Conservation (phyloP, 768 basidiomycete genomes). For the Ramaria sp. region DNA sequence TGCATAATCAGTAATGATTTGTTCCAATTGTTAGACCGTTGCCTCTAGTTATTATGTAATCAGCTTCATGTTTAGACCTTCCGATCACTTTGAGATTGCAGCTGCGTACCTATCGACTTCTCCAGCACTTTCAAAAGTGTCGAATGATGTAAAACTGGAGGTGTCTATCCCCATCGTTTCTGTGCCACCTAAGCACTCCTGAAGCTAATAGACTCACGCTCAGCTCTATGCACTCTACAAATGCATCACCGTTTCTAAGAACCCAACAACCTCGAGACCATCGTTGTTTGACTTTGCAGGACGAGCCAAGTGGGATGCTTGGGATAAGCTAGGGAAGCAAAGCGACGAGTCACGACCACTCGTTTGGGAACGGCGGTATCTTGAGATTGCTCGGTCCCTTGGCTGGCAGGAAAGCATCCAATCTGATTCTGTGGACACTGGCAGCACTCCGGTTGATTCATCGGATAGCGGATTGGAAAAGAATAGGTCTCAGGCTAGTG, state of each 20-base stretch:
- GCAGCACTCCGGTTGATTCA: slow-evolving; percentile 13
- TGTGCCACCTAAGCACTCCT: slow-evolving; percentile 9
- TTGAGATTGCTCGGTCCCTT: slow-evolving; percentile 53
- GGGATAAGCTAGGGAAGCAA: slow-evolving; percentile 42
- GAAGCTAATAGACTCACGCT: slow-evolving; percentile 16
- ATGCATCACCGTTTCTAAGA: slow-evolving; percentile 46
- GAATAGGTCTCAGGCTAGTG: slow-evolving; percentile 13
- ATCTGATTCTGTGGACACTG: neutral
- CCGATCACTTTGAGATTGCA: slow-evolving; percentile 43
- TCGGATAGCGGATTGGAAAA: slow-evolving; percentile 7
- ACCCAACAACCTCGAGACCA: slow-evolving; percentile 50
- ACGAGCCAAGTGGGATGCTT: slow-evolving; percentile 83
- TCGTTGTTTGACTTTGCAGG: slow-evolving; percentile 72
- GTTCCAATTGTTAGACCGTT: no score
- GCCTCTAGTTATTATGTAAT: slow-evolving; percentile 22
- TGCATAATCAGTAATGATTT: slow-evolving; percentile 26
- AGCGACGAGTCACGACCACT: slow-evolving; percentile 25
- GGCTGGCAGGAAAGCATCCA: slow-evolving; percentile 48
- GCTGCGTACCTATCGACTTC: slow-evolving; percentile 55
- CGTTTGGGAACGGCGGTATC: slow-evolving; percentile 36
- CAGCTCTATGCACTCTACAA: slow-evolving; percentile 86
- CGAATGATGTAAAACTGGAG: slow-evolving; percentile 64
- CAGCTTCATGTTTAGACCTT: slow-evolving; percentile 19
- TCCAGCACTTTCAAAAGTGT: slow-evolving; percentile 32
- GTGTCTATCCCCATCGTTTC: slow-evolving; percentile 23